Conservation (phyloP, 2,329 filamentous ascomycete species). For the Fusarium secorum region DNA sequence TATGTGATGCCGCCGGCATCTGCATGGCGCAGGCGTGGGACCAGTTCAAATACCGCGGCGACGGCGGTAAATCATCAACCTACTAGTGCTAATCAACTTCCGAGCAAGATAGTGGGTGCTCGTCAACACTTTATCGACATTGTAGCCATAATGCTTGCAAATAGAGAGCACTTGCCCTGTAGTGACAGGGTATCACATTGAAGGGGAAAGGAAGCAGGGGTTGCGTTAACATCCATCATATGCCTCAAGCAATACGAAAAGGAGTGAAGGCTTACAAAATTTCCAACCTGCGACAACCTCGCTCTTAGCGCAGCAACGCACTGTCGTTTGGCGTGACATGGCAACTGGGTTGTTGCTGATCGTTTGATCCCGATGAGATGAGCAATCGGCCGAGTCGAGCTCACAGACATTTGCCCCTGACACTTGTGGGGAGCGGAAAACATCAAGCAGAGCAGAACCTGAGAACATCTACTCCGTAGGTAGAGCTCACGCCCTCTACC, state of each 20-base stretch:
- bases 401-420: constrained; percentile 9
- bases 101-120: neutral
- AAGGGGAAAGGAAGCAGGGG: neutral
- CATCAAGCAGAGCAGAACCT: neutral
- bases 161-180: neutral
- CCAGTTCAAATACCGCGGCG: constrained; percentile 23
- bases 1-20: constrained; percentile 4
- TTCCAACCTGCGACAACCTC: neutral
- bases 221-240: neutral
- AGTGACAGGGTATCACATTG: neutral
- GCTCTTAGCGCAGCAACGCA: constrained; percentile 13
- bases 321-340: neutral
- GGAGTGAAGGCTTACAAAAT: neutral
- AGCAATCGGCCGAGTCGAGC: constrained; percentile 33
- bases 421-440: constrained; percentile 15
- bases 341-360: neutral
- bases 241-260: neutral
- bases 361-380: constrained; percentile 4
- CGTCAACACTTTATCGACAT: neutral
- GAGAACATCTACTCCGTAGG: neutral
- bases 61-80: constrained; percentile 32
- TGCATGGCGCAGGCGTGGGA: constrained; percentile 20
- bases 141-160: neutral
- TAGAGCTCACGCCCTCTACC: constrained; percentile 13
- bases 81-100: constrained; percentile 3